Percentiles rank a stretch among this genome's conserved stretches.
Evolutionary conservation across 768 basidiomycete species (phyloP).

Genomic region (Pulveroboletus sp.): DNA sequence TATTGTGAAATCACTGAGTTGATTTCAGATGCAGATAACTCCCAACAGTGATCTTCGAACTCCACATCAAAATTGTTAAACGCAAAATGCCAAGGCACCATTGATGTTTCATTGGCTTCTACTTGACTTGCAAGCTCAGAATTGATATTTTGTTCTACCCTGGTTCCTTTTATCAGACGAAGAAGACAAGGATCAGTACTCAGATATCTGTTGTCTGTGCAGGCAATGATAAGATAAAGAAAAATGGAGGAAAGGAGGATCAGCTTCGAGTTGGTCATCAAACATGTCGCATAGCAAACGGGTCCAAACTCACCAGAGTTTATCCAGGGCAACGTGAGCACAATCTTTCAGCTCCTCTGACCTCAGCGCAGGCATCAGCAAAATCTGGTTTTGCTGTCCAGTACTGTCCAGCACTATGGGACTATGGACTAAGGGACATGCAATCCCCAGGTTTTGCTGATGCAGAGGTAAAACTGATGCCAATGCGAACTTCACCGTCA

Average conservation of each 20-base stretch:
- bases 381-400: slow-evolving; percentile 16
- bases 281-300: neutral
- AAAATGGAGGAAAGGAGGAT: neutral
- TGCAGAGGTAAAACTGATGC: slow-evolving; percentile 14
- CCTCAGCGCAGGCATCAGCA: slow-evolving; percentile 5
- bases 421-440: neutral
- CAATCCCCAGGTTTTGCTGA: neutral
- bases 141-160: neutral
- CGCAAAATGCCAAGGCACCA: slow-evolving; percentile 2
- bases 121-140: neutral
- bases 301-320: slow-evolving; percentile 17
- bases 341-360: slow-evolving; percentile 7
- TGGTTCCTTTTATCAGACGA: slow-evolving; percentile 1
- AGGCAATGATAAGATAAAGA: slow-evolving; percentile 19
- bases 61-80: slow-evolving; percentile 13
- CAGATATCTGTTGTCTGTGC: slow-evolving; percentile 10
- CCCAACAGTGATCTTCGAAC: slow-evolving; percentile 1
- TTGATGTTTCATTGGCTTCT: neutral
- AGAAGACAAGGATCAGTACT: slow-evolving; percentile 15
- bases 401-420: slow-evolving; percentile 17
- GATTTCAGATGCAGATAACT: slow-evolving; percentile 7
- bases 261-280: neutral
- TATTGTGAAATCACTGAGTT: slow-evolving; percentile 1
- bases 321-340: slow-evolving; percentile 14
- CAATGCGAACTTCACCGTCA: slow-evolving; percentile 18